These are phyloP conservation scores for Chaetomium strumarium DNA, from an alignment of 2,329 filamentous ascomycete species.

Conservation along the genomic window DNA sequence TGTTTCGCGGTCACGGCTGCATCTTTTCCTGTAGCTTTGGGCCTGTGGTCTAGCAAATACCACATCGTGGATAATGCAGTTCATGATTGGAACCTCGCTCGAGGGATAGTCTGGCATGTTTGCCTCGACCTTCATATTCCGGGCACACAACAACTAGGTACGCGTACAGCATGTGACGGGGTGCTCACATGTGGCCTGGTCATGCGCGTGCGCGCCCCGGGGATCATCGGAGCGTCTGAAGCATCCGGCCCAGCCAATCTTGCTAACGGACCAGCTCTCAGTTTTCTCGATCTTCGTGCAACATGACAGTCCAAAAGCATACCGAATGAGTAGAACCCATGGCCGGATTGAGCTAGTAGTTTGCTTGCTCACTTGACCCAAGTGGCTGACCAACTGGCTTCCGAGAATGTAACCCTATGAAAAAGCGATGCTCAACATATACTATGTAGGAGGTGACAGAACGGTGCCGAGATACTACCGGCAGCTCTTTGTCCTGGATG, in stretches of 20 bases:
- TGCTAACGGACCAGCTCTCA: not conserved
- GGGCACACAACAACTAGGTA: not conserved
- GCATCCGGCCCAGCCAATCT: not conserved
- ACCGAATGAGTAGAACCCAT: not conserved
- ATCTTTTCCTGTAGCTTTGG: no score
- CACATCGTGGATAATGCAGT: no score
- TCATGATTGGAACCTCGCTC: no score
- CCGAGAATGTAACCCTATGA: slow-evolving; percentile 1
- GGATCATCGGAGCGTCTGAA: not conserved
- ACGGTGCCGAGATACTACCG: slow-evolving; percentile 4
- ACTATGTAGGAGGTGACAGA: not conserved
- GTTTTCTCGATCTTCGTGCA: not conserved
- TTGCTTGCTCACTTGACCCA: not conserved
- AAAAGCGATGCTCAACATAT: not conserved
- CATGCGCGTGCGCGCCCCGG: not conserved
- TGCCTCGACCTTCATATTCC: not conserved
- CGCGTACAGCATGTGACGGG: not conserved
- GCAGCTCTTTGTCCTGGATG: not conserved
- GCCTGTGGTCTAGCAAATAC: no score
- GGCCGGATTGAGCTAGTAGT: not conserved
- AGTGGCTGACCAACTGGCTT: not conserved
- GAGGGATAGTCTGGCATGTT: not conserved
- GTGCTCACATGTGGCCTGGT: not conserved
- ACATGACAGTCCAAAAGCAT: not conserved
- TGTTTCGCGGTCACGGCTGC: not conserved